These are phyloP conservation scores for Hypomyces perniciosus DNA, from an alignment of 2,329 filamentous ascomycete genomes.

Conservation along the genomic window DNA sequence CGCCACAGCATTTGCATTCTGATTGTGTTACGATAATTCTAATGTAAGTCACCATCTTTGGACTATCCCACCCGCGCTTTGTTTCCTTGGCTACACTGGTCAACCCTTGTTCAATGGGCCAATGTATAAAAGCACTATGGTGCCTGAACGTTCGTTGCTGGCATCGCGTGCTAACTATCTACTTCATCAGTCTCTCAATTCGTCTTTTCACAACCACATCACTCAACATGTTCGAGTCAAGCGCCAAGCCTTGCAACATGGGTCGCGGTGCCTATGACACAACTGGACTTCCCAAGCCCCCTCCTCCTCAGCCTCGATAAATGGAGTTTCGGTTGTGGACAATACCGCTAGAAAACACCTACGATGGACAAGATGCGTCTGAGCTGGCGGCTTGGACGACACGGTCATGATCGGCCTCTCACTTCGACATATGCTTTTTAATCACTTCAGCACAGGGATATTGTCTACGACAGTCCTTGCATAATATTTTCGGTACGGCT, in stretches of 20 bases:
- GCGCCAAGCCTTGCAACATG: conserved; percentile 37
- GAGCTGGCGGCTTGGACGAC: background rate
- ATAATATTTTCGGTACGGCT: conserved; percentile 26
- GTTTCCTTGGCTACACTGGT: no score
- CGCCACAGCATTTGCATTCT: no score
- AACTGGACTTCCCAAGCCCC: conserved; percentile 44
- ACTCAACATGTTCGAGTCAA: conserved; percentile 32
- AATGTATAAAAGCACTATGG: no score
- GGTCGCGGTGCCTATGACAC: conserved; percentile 48
- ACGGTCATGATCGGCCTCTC: background rate
- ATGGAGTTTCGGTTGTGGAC: background rate
- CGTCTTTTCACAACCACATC: conserved; percentile 1
- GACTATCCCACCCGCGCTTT: no score
- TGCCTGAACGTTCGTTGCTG: no score
- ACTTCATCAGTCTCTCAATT: no score
- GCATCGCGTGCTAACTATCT: no score
- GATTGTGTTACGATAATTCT: no score
- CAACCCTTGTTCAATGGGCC: no score
- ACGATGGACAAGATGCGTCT: conserved; percentile 15
- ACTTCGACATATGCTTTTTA: no score
- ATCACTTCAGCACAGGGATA: no score
- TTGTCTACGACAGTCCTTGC: conserved; percentile 16
- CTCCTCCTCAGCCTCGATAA: conserved; percentile 37
- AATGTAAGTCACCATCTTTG: no score
- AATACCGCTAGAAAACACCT: conserved; percentile 4